Evolutionary conservation across 2,329 filamentous ascomycete genomes (phyloP), one percentile per base, ranked within the genome.

Genomic region (Truncatella angustata): DNA sequence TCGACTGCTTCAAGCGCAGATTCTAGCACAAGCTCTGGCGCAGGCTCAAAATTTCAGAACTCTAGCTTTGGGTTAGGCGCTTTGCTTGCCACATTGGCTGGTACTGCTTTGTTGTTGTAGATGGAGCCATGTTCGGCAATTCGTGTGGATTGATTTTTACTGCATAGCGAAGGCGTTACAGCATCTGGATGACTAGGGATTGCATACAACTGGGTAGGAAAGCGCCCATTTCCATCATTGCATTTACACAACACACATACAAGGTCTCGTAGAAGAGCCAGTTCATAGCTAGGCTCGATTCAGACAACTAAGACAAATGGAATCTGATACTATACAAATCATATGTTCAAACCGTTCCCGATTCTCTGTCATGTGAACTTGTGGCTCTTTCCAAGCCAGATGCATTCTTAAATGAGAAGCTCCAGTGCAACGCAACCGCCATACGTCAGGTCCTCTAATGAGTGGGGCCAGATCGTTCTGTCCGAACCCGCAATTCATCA

Each of bases 71-170:
- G 66, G 11, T 66, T 64, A 10, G 73, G 67, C 3, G 74, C 74
- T 7, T 54, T 80, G 48, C 63, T 76, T 48, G 70, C 70, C 3
- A 77, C 78, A 57, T 50, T 78, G 23, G 73, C 63, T 4, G 74
- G 68, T 10, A 70, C 68, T 4, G 56, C 78, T 18, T 56, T 77
- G 49, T 59, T 78, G 52, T 55, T 65, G 34, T 73, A 59, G 54
- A 42, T 48, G 52, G 47, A 34, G 16, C 4, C 24, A 34, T 46
- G n/a, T 16, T 14, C 20, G 45, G n/a, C 16, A 42, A 7, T 32
- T 32, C n/a, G 18, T 21, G 18, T 10, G 14, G n/a, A 40, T n/a
- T 3, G 54, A 57, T 47, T 20, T 51, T 44, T 39, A 9, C 42
- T 54, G 58, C 60, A 66, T 64, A 66, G 64, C 64, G 61, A 61